Evolutionary conservation across 2,329 filamentous ascomycete genomes (phyloP), one percentile per base, ranked within the genome.

Genomic region (Aspergillus clavatus): DNA sequence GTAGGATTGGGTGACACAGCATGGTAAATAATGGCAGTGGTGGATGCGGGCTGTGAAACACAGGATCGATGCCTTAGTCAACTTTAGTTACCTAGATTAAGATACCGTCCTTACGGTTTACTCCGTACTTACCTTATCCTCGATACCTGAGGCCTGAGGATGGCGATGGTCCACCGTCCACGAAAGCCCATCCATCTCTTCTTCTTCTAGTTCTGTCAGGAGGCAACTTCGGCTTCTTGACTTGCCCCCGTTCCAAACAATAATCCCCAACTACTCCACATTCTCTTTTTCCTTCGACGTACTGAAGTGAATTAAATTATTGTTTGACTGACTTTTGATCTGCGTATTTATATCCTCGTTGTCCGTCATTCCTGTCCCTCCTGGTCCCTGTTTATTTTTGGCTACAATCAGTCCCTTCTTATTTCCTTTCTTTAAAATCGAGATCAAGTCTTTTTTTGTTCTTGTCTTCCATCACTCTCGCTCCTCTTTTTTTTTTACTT

Each of bases 211-310:
- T 14, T 38, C 27, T 23, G 35, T 46, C 43, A 46, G 43, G 43
- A 46, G 43, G 39, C 43, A 22, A 42, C 37, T 42, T 40, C 36
- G 22, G 18, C 18, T 16, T 5, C 7, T 35, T 35, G 16, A 19
- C 16, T 16, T 14, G 19, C 16, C 8, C 23, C 5, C 14, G 31
- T 35, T 35, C 31, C 31, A 11, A 35, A n/a, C n/a, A n/a, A n/a
- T n/a, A n/a, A 18, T 42, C 19, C 27, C 43, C 39, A 38, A 42
- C n/a, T 35, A 11, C 29, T 42, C 43, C 29, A 44, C 48, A 51
- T 42, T 40, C 40, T 35, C 45, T 47, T 36, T 31, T 44, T 45
- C 33, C 5, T 21, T 35, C 42, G 45, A 50, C 41, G 38, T 50
- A 47, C 47, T 10, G 40, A 10, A 26, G 39, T n/a, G n/a, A n/a